Evolutionary conservation across 2,329 filamentous ascomycete genomes (phyloP), one percentile per base, ranked within the genome.

Genomic region (Colletotrichum aenigma): DNA sequence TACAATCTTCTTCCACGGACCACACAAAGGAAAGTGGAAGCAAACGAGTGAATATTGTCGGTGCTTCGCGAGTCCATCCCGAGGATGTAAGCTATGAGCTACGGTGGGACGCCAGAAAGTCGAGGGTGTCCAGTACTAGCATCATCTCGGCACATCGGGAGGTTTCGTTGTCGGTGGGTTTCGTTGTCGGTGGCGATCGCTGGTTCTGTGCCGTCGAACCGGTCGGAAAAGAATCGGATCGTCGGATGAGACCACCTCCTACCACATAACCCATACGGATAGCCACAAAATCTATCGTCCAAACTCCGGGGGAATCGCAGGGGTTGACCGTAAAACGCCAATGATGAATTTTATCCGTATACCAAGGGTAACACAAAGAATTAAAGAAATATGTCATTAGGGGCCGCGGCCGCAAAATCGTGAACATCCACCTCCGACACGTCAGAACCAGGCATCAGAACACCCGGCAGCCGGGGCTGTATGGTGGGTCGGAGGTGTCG

Each of bases 371-470:
- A 36, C 71, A 68, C 76, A 78, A 70, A 77, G 73, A 77, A 78
- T 79, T 70, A 76, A 61, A 76, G 76, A 78, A 79, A 77, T 74
- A 78, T 71, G 76, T 78, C 71, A 77, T 77, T 79, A 76, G 71
- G 66, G 76, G 75, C 70, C 52, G 36, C 26, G 21, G 58, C 24
- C 56, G 60, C 38, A 16, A 32, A n/a, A 28, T 66, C 70, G 36
- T 38, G 13, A 12, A 32, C 38, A 16, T 36, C 55, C 38, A 13
- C 21, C 38, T 32, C 38, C 32, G 8, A 55, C 38, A 30, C 56
- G 36, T 18, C 34, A 16, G 15, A 24, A n/a, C 32, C 32, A 66
- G 36, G 32, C n/a, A 52, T 34, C 30, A 21, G 9, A 21, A 26
- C 4, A 13, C 12, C 13, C 21, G 36, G 13, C 24, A 24, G 18